Evolutionary conservation across 202 grass and related monocot genomes (phyloP).

Genomic region (Carex arenaria): DNA sequence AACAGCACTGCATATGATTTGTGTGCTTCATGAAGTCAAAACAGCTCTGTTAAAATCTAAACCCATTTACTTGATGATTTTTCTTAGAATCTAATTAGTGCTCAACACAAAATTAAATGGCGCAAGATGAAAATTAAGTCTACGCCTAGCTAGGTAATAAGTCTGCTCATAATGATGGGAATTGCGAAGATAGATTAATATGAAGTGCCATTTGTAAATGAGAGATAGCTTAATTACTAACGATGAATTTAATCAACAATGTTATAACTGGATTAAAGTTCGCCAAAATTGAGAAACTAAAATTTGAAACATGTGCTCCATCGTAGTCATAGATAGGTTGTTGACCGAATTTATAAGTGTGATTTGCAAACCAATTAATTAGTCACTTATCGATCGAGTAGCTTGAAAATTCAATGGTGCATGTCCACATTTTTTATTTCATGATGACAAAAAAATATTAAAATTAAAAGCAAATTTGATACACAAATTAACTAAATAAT

Average conservation of each 20-base stretch:
- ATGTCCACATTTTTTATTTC: background rate
- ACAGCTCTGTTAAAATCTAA: too few species aligned
- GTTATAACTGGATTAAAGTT: background rate
- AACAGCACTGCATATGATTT: too few species aligned
- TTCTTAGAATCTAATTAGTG: background rate
- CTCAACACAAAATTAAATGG: background rate
- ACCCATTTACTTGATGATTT: background rate
- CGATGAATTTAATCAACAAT: background rate
- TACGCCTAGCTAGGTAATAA: background rate
- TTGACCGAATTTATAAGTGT: background rate
- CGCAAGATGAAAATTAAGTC: background rate
- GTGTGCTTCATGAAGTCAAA: too few species aligned
- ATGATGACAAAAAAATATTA: background rate
- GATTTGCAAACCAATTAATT: background rate
- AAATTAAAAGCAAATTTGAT: background rate
- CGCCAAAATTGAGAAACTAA: background rate
- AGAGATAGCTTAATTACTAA: background rate
- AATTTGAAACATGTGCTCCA: background rate
- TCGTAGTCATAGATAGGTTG: background rate
- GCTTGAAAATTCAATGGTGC: background rate
- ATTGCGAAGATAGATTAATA: background rate
- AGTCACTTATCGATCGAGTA: background rate
- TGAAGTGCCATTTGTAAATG: background rate
- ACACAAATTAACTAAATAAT: background rate
- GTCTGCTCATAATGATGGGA: background rate